Percentiles rank a stretch among this genome's conserved stretches.
These are phyloP conservation scores for Apiotrichum sp. DNA, from an alignment of 1,284 basidiomycete species.

Conservation along the genomic window DNA sequence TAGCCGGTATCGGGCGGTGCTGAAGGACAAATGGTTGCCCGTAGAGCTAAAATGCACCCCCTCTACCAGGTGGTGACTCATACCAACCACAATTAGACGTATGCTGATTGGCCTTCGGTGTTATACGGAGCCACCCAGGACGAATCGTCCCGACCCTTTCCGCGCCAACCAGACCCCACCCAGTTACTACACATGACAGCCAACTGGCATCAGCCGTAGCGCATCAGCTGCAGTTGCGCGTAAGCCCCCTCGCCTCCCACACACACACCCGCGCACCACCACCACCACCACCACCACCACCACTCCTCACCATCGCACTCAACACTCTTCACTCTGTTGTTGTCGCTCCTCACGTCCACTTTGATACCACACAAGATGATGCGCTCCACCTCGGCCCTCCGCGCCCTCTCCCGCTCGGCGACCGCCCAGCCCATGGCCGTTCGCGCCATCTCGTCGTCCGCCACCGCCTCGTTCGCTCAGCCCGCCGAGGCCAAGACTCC, in stretches of 20 bases:
- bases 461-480: constrained; percentile 29
- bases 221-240: no score
- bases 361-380: no score
- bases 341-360: background rate
- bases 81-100: no score
- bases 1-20: no score
- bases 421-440: constrained; percentile 14
- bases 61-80: no score
- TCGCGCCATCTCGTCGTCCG: constrained; percentile 31
- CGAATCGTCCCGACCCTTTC: background rate
- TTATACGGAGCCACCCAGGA: background rate
- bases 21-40: no score
- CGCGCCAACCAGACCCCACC: background rate
- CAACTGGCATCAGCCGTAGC: no score
- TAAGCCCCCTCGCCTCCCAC: background rate
- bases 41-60: no score
- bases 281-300: background rate
- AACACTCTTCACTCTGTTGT: background rate
- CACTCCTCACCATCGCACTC: no score
- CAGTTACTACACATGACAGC: no score
- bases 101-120: constrained; percentile 1
- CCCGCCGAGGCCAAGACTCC: constrained; percentile 26
- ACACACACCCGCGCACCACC: background rate
- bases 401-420: constrained; percentile 12
- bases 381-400: constrained; percentile 17